A percentile compares a stretch with the other conserved stretches of the same genome.
Evolutionary conservation across 768 basidiomycete species (phyloP).

Genomic region (Punctularia strigosozonata): DNA sequence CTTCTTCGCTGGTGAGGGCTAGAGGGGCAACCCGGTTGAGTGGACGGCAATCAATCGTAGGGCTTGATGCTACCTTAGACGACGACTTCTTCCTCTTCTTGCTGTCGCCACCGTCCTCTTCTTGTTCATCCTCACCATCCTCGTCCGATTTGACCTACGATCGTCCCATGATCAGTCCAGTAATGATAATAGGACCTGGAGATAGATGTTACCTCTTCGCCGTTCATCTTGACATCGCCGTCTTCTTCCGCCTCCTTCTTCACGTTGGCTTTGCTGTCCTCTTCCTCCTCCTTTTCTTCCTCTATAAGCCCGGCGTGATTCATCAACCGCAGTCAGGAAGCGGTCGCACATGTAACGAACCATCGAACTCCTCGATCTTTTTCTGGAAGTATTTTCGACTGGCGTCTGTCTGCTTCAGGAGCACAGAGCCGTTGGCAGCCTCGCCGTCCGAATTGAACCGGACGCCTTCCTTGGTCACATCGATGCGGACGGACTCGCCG

Average conservation of each 20-base stretch:
- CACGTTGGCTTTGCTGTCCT: conserved; percentile 30
- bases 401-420: conserved; percentile 63
- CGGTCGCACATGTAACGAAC: too few relatives aligned
- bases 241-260: conserved; percentile 30
- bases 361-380: conserved; percentile 33
- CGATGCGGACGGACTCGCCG: conserved; percentile 92
- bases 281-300: conserved; percentile 33
- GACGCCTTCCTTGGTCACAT: conserved; percentile 92
- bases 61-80: background rate
- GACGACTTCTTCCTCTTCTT: conserved; percentile 62
- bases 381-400: conserved; percentile 24
- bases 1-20: conserved; percentile 26
- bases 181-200: too few relatives aligned
- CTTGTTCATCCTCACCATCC: conserved; percentile 23
- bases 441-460: conserved; percentile 91
- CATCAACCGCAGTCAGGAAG: too few relatives aligned
- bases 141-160: too few relatives aligned
- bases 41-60: background rate
- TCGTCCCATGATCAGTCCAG: too few relatives aligned
- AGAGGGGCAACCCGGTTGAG: conserved; percentile 3
- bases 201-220: conserved; percentile 7
- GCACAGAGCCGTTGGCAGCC: conserved; percentile 79
- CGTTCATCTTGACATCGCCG: conserved; percentile 26
- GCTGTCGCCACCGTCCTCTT: conserved; percentile 17
- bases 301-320: conserved; percentile 40